A percentile compares a stretch with the other conserved stretches of the same genome.
Evolutionary conservation across 2,329 filamentous ascomycete species (phyloP).

Genomic region (Trichoderma koningiopsis): DNA sequence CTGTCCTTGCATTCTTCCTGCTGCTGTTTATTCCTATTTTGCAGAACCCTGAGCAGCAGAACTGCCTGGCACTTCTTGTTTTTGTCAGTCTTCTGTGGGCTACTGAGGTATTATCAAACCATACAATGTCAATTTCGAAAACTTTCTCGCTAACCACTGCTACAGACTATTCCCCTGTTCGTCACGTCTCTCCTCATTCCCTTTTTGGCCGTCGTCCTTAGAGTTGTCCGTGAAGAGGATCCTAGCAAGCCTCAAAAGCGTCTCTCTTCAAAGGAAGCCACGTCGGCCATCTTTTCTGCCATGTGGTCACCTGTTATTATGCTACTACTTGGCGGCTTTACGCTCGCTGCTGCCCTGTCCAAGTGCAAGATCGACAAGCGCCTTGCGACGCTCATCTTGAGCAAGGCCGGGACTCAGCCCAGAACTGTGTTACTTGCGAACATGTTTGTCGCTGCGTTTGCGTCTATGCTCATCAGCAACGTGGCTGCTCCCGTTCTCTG

Average conservation of each 20-base stretch:
- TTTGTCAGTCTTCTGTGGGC: conserved; percentile 96
- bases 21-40: conserved; percentile 80
- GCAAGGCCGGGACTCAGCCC: conserved; percentile 91
- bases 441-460: conserved; percentile 97
- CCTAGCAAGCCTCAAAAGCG: conserved; percentile 59
- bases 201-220: conserved; percentile 85
- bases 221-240: conserved; percentile 78
- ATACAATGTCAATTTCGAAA: neutral
- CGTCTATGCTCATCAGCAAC: conserved; percentile 99
- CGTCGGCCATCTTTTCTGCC: conserved; percentile 81
- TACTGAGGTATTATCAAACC: conserved; percentile 69
- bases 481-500: conserved; percentile 95
- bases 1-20: conserved; percentile 71
- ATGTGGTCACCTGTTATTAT: conserved; percentile 99
- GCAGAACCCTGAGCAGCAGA: conserved; percentile 87
- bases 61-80: conserved; percentile 89
- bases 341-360: conserved; percentile 88
- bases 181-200: conserved; percentile 93
- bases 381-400: conserved; percentile 92
- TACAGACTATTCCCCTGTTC: conserved; percentile 87
- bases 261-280: conserved; percentile 77
- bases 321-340: conserved; percentile 94
- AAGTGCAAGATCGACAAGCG: conserved; percentile 98
- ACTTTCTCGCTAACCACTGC: neutral
- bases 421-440: conserved; percentile 90